Conservation (phyloP, 768 basidiomycete species). For the Postia placenta region DNA sequence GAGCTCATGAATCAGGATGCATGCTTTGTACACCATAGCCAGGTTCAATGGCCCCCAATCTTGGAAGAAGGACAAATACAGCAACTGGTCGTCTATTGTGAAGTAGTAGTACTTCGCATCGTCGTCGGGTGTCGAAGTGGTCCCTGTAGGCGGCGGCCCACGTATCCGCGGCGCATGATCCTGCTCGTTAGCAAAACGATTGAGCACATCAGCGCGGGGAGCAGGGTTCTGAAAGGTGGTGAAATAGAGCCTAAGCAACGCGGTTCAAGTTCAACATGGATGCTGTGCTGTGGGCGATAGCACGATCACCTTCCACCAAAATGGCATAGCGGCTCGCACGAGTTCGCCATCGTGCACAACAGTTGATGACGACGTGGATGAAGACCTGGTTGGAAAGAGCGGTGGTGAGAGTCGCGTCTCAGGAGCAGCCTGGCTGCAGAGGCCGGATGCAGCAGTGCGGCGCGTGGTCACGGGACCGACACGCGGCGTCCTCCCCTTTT, state of each 20-base stretch:
- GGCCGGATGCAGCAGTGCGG: slow-evolving; percentile 12
- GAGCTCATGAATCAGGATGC: slow-evolving; percentile 86
- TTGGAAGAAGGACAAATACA: slow-evolving; percentile 90
- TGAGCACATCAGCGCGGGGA: slow-evolving; percentile 60
- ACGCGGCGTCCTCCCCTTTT: slow-evolving; percentile 18
- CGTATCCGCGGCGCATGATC: slow-evolving; percentile 57
- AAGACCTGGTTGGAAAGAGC: neutral
- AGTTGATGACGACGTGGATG: neutral
- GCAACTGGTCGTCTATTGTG: slow-evolving; percentile 87
- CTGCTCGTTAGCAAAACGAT: slow-evolving; percentile 46
- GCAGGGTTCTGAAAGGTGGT: slow-evolving; percentile 81
- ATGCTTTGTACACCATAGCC: slow-evolving; percentile 90
- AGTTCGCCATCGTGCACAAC: slow-evolving; percentile 28
- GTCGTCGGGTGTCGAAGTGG: slow-evolving; percentile 62
- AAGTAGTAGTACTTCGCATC: slow-evolving; percentile 82
- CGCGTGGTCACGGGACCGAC: slow-evolving; percentile 22
- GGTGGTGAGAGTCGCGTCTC: slow-evolving; percentile 11
- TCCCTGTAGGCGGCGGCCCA: slow-evolving; percentile 50
- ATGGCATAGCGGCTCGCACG: slow-evolving; percentile 74
- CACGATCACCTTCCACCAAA: slow-evolving; percentile 64
- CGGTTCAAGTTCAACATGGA: slow-evolving; percentile 5
- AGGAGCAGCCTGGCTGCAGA: slow-evolving; percentile 10
- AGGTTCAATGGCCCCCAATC: slow-evolving; percentile 93
- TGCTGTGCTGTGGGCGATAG: neutral
- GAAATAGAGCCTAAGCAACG: slow-evolving; percentile 59